Base-by-base conservation (phyloP, 345 rosid species). In the Schrenkiella parvula region DNA sequence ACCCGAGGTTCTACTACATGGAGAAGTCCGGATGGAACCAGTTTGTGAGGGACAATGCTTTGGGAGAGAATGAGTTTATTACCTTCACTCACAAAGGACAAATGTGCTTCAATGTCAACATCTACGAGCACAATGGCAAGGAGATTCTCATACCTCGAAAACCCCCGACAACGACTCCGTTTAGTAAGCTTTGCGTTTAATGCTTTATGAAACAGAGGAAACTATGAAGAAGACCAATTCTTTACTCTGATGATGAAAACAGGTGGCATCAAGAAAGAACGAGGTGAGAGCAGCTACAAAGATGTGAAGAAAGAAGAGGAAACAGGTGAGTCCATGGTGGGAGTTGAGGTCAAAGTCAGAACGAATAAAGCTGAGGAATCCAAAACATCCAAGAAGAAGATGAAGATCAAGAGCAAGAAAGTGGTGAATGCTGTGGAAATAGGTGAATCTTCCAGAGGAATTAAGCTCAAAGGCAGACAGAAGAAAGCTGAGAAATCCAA, bases 1-100 rank as follows among this genome's bases (percentile, higher is more conserved):
- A 68, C 57, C 11, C 51, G 2, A 63, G 59, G 14, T 61, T 35
- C 10, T 62, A 61, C 57, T 76, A 68, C 44, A 46, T 76, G 48
- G 74, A 68, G 71, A 76, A 35, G 68, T 31, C 21, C 47, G 75
- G 79, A 17, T 76, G 79, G 79, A 52, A 69, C 41, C 23, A 62
- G 60, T 76, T 76, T 21, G 64, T 76, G 42, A 76, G 35, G 8
- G 79, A 76, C 38, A 76, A 76, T 21, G 50, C 19, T 0, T 54
- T 76, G 43, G 79, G 79, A 54, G 22, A 39, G 15, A 15, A 69
- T 44, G 79, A 75, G 58, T 68, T 75, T n/a, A 0, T 69, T 0
- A 53, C 74, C 9, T 75, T 75, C 47, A 75, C 34, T 52, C 74
- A 62, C 58, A 35, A 8, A 13, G 65, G 74, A 1, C 56, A 37